Conservation (phyloP, 1,284 basidiomycete species). For the Ganoderma lingzhi region DNA sequence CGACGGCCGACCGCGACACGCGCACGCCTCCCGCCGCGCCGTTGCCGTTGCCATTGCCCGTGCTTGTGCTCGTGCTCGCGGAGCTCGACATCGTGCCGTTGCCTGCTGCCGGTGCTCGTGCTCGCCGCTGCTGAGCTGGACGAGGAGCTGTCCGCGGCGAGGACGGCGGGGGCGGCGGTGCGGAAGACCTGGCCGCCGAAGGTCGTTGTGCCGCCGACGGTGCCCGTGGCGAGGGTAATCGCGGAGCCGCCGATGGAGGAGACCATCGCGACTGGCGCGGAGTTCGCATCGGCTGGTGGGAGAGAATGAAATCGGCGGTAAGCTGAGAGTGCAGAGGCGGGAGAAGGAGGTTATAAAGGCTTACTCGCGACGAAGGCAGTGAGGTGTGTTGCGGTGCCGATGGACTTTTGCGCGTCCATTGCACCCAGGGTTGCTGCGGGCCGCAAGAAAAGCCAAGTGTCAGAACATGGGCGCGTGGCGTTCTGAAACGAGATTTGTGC, state of each 20-base stretch:
- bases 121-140: background rate
- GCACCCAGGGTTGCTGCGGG: slow-evolving; percentile 23
- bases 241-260: slow-evolving; percentile 32
- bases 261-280: slow-evolving; percentile 37
- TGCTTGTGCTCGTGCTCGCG: background rate
- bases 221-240: slow-evolving; percentile 33
- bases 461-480: too few relatives aligned
- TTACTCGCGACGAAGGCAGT: slow-evolving; percentile 22
- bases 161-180: slow-evolving; percentile 22
- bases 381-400: slow-evolving; percentile 23
- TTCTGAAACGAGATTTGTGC: too few relatives aligned
- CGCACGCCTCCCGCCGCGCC: slow-evolving; percentile 15
- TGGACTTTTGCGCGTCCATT: slow-evolving; percentile 14
- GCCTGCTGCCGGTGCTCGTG: background rate
- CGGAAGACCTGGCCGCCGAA: slow-evolving; percentile 38
- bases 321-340: background rate
- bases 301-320: background rate
- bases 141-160: background rate
- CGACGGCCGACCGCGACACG: slow-evolving; percentile 17
- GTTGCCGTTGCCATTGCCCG: background rate
- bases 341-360: background rate
- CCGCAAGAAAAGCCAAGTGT: background rate
- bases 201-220: slow-evolving; percentile 32
- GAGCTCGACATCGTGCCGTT: slow-evolving; percentile 2
- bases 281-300: slow-evolving; percentile 21